These are phyloP conservation scores for Lentinus brumalis DNA, from an alignment of 768 basidiomycete species.

Conservation along the genomic window DNA sequence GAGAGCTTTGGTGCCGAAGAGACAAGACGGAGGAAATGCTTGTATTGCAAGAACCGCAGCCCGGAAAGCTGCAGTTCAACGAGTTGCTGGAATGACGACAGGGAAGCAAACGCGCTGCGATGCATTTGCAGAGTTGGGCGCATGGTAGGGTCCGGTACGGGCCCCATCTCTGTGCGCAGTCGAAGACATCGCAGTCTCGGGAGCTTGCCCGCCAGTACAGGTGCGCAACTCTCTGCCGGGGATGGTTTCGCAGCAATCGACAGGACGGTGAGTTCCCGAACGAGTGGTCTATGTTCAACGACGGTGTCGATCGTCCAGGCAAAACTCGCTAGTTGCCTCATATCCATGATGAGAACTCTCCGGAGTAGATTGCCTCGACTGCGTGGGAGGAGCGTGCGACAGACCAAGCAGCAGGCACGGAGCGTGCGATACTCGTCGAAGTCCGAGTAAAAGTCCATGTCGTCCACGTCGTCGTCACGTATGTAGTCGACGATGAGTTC, in stretches of 20 bases:
- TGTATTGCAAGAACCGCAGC: not conserved
- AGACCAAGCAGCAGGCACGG: not conserved
- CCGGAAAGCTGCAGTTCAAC: not conserved
- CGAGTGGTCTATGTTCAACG: not conserved
- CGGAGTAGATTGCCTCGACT: not conserved
- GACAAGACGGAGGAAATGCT: not conserved
- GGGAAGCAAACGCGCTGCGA: not conserved
- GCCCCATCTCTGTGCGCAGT: not conserved
- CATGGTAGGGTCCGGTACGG: not conserved
- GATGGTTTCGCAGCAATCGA: not conserved
- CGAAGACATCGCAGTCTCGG: not conserved
- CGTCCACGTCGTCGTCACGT: not conserved
- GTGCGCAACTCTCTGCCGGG: not conserved
- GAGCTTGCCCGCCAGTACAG: not conserved
- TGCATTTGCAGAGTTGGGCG: not conserved
- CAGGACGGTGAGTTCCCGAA: not conserved
- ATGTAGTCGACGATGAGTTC: not conserved
- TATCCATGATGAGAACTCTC: not conserved
- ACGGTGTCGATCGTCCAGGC: not conserved
- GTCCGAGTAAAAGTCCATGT: not conserved
- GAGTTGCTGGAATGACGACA: not conserved
- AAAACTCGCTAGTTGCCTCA: not conserved
- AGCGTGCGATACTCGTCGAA: not conserved
- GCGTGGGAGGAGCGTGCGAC: not conserved
- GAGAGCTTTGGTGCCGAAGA: not conserved